A percentile compares a stretch with the other conserved stretches of the same genome.
These are phyloP conservation scores for Vigna mungo DNA, from an alignment of 306 rosid species.

Conservation along the genomic window DNA sequence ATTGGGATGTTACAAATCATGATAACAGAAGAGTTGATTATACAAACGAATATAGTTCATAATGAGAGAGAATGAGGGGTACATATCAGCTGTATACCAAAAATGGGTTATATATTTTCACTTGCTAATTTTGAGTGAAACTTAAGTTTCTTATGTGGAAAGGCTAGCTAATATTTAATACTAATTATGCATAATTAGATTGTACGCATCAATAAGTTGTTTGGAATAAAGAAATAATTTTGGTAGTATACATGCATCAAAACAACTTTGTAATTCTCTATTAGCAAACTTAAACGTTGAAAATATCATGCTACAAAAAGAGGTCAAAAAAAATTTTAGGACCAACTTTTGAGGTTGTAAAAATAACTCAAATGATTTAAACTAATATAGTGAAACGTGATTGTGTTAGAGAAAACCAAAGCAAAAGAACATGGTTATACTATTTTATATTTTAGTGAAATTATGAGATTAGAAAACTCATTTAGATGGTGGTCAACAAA, in stretches of 20 bases:
- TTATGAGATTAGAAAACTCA: too few relatives aligned
- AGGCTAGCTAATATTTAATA: not conserved
- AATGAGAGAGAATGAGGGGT: constrained; percentile 32
- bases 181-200: constrained; percentile 36
- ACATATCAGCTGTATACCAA: not conserved
- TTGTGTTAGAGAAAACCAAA: too few relatives aligned
- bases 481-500: too few relatives aligned
- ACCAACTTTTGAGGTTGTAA: not conserved
- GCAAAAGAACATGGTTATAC: too few relatives aligned
- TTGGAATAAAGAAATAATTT: not conserved
- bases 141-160: constrained; percentile 31
- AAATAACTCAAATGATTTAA: not conserved
- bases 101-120: not conserved
- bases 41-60: constrained; percentile 9
- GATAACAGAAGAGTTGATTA: not conserved
- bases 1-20: too few relatives aligned
- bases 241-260: constrained; percentile 1
- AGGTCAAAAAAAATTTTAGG: not conserved
- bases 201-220: constrained; percentile 5
- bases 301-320: not conserved
- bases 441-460: too few relatives aligned
- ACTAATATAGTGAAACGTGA: not conserved
- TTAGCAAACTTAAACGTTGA: constrained; percentile 18
- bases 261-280: not conserved
- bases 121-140: constrained; percentile 16